Evolutionary conservation across 2,329 filamentous ascomycete species (phyloP), one percentile per base, ranked within the genome.

Genomic region (Venturia pyrina): DNA sequence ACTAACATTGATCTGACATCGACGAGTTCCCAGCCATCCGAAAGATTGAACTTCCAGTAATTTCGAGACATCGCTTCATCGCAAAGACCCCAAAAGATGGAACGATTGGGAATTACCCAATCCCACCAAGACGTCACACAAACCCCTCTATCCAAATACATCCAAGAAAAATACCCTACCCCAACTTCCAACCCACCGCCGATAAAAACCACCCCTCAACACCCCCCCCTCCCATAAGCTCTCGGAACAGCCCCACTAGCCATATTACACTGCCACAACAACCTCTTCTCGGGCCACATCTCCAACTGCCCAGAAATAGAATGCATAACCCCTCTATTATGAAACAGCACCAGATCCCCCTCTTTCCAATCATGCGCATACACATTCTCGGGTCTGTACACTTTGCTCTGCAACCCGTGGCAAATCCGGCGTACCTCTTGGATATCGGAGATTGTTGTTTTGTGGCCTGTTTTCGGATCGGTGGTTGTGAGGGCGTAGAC

Each of bases 271-370:
- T 62, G 60, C 60, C 60, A 62, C 40, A 62, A 21, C 15, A 62
- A 32, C 37, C 60, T 43, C 60, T 44, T 62, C 4, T 43, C 60
- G 3, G 21, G 21, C 11, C 17, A 48, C n/a, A 2, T 8, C 5
- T 19, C 66, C 34, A 73, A 57, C 56, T 74, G 69, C 0, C 74
- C 73, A 8, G 73, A 73, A 59, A 75, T 74, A 46, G 68, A 72
- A 64, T 75, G 74, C 71, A 71, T 69, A 8, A 74, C 73, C 0
- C 73, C 73, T 43, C 71, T 68, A 65, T 75, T 75, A 66, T 67
- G 66, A n/a, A 67, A 66, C 15, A 67, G 46, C 15, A 66, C 64
- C 13, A 67, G 48, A 61, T 74, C 73, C 8, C 73, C 73, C 40
- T 72, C 71, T n/a, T 70, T 66, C 72, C 72, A 75, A 0, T 66